These are phyloP conservation scores for Cercophora sp. DNA, from an alignment of 495 filamentous ascomycete species.

Conservation along the genomic window DNA sequence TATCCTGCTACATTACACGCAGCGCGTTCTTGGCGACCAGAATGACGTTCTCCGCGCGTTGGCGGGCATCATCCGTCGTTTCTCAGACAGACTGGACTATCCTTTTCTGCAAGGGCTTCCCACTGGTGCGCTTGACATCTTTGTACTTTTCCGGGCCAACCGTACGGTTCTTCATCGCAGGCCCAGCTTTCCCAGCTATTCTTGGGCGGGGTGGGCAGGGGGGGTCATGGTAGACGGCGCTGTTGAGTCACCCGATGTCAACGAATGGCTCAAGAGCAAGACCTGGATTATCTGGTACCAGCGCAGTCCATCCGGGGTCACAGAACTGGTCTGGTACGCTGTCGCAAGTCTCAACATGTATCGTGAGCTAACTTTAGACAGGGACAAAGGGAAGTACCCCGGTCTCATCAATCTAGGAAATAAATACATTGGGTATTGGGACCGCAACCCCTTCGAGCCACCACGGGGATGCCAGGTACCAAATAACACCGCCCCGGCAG, in stretches of 20 bases:
- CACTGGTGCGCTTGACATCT: no score
- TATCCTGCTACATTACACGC: no score
- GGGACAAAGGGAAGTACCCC: background rate
- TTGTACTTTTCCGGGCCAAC: no score
- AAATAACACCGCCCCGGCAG: background rate
- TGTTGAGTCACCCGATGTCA: background rate
- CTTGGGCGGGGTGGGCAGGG: background rate
- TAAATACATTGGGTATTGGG: no score
- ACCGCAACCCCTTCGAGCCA: no score
- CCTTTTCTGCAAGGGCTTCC: no score
- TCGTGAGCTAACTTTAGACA: background rate
- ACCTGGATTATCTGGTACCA: background rate
- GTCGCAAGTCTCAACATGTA: background rate
- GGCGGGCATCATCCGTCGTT: no score
- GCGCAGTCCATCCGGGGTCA: background rate
- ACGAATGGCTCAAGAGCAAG: background rate
- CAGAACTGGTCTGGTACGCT: background rate
- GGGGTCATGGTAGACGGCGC: background rate
- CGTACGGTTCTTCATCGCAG: no score
- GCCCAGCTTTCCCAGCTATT: no score
- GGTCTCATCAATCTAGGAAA: background rate
- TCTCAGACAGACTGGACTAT: no score
- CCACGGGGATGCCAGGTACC: background rate
- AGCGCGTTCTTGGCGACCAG: no score
- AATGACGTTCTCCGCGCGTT: no score